Conservation (phyloP, 176 grass and related monocot species). For the Eragrostis nindensis region DNA sequence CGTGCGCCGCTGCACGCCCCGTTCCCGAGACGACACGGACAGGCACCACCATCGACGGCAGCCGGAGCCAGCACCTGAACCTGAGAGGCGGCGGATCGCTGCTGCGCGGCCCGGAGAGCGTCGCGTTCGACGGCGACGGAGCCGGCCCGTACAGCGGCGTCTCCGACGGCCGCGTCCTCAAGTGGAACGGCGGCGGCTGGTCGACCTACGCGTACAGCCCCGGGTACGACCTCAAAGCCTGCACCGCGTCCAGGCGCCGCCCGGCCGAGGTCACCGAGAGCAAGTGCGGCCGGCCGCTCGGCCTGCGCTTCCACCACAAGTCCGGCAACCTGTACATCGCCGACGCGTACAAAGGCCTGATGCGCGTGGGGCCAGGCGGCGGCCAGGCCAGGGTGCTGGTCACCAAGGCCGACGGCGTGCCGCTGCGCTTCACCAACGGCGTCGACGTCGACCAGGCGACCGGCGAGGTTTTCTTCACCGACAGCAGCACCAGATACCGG, state of each 20-base stretch:
- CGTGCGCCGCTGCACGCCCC: too few species aligned
- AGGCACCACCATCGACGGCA: too few species aligned
- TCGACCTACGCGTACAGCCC: constrained; percentile 38
- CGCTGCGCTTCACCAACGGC: constrained; percentile 42
- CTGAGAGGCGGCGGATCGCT: too few species aligned
- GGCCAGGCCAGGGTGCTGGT: constrained; percentile 28
- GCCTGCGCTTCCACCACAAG: constrained; percentile 36
- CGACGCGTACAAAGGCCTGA: constrained; percentile 46
- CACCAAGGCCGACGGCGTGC: constrained; percentile 31
- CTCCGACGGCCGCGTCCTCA: constrained; percentile 60
- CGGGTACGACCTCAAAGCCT: background rate
- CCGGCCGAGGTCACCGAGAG: constrained; percentile 6
- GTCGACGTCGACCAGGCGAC: constrained; percentile 43
- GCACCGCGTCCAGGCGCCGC: background rate
- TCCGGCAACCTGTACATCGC: constrained; percentile 48
- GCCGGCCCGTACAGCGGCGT: constrained; percentile 65
- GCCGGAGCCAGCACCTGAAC: too few species aligned
- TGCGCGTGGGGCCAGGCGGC: constrained; percentile 37
- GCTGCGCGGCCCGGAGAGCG: constrained; percentile 43
- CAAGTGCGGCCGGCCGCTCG: constrained; percentile 47
- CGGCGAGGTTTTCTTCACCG: constrained; percentile 40
- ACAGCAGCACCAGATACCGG: constrained; percentile 37
- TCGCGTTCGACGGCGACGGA: constrained; percentile 44
- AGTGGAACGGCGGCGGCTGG: constrained; percentile 50
- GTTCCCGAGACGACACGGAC: too few species aligned